These are phyloP conservation scores for Phoma sp. DNA, from an alignment of 2,329 filamentous ascomycete genomes.

Conservation along the genomic window DNA sequence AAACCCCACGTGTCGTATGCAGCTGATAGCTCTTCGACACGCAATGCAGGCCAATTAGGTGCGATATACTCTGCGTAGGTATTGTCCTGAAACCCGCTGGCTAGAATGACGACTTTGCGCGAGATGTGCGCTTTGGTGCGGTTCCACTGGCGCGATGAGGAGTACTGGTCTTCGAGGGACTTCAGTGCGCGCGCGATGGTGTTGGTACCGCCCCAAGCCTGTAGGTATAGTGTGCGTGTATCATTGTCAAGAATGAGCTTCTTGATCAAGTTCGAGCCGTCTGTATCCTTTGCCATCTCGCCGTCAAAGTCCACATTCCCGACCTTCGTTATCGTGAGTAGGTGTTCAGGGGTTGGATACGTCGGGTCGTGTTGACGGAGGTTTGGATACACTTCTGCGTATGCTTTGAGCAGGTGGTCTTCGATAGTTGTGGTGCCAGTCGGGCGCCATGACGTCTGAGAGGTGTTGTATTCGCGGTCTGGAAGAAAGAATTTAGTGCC, in stretches of 20 bases:
- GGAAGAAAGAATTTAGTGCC: conserved; percentile 17
- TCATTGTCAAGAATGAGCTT: conserved; percentile 17
- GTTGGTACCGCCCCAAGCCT: conserved; percentile 23
- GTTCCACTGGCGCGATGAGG: background rate
- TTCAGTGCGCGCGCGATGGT: conserved; percentile 21
- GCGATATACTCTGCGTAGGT: conserved; percentile 17
- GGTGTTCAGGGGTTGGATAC: conserved; percentile 14
- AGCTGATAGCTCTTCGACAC: conserved; percentile 12
- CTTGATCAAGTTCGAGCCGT: conserved; percentile 19
- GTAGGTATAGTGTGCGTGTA: conserved; percentile 16
- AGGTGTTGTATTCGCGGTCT: conserved; percentile 20
- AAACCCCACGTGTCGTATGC: conserved; percentile 21
- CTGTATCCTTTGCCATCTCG: conserved; percentile 20
- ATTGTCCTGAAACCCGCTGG: conserved; percentile 21
- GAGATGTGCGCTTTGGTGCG: conserved; percentile 4
- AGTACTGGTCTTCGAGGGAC: conserved; percentile 9
- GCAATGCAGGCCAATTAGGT: conserved; percentile 11
- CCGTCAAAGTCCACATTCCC: conserved; percentile 21
- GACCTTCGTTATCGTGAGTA: conserved; percentile 14
- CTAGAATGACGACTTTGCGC: conserved; percentile 18
- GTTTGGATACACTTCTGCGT: conserved; percentile 17
- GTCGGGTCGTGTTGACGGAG: conserved; percentile 10
- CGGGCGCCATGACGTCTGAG: conserved; percentile 20
- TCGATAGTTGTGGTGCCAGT: conserved; percentile 17
- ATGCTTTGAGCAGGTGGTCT: conserved; percentile 13